Conservation (phyloP, 805 yeast genomes). For the Candida argentea region DNA sequence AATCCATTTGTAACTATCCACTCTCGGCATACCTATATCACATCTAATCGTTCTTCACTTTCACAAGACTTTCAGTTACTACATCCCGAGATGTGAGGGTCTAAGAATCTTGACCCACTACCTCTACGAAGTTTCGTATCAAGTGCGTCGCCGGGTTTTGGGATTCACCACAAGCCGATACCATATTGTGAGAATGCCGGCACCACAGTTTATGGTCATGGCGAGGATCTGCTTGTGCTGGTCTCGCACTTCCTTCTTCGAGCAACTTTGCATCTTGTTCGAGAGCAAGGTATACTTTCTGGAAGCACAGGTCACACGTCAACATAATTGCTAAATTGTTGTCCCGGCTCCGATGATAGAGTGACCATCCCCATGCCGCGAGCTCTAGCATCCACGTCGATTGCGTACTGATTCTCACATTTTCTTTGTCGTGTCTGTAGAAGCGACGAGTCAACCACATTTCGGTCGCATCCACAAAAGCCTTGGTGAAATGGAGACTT, state of each 20-base stretch:
- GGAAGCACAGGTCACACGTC: constrained; percentile 23
- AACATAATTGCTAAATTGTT: constrained; percentile 22
- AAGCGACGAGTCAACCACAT: constrained; percentile 21
- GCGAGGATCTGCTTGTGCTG: constrained; percentile 10
- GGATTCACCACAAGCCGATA: constrained; percentile 2
- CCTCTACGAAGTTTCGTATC: neutral
- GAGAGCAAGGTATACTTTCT: neutral
- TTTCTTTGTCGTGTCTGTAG: constrained; percentile 27
- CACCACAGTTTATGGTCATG: constrained; percentile 31
- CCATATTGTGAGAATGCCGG: constrained; percentile 10
- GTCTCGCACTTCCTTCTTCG: constrained; percentile 3
- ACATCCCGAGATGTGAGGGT: neutral
- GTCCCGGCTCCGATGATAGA: constrained; percentile 21
- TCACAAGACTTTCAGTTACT: neutral
- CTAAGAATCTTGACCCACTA: neutral
- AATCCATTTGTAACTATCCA: neutral
- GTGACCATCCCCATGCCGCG: constrained; percentile 29
- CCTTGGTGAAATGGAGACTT: constrained; percentile 1
- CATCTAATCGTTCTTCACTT: neutral
- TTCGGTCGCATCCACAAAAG: constrained; percentile 18
- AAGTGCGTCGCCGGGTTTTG: neutral
- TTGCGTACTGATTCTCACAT: constrained; percentile 12
- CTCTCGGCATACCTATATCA: neutral
- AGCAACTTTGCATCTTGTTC: neutral
- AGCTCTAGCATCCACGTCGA: constrained; percentile 25